phyloP scores from a whole-genome alignment of 768 basidiomycete species.

The Amanita pallidorosea region DNA sequence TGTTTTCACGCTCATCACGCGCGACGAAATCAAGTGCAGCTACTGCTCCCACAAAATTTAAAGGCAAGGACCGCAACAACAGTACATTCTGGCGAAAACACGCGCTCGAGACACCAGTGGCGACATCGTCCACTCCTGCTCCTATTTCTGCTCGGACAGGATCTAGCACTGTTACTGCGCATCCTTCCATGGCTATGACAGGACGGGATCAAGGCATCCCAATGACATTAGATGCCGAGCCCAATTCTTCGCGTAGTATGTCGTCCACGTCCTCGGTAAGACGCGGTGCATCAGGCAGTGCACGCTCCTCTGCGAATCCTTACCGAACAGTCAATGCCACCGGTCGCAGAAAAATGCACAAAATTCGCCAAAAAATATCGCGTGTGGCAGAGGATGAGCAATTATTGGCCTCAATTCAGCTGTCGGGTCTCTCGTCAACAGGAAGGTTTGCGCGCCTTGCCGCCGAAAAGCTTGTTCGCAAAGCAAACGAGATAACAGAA shows the following conservation, averaged over 20 bases:
- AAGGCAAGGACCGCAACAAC: background rate
- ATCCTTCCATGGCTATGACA: background rate
- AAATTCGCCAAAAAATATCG: slow-evolving; percentile 1
- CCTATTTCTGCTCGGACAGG: background rate
- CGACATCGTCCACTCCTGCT: background rate
- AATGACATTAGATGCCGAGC: background rate
- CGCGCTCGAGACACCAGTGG: background rate
- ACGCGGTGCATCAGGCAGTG: background rate
- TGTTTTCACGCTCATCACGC: background rate
- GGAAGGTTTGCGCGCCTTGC: background rate
- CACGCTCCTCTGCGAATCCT: background rate
- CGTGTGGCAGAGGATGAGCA: background rate
- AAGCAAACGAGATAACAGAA: background rate
- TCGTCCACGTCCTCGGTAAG: background rate
- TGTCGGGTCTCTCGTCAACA: background rate
- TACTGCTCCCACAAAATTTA: background rate
- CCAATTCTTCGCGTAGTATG: background rate
- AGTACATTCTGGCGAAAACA: background rate
- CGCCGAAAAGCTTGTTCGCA: background rate
- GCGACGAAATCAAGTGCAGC: background rate
- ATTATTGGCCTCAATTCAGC: background rate
- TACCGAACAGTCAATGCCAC: background rate
- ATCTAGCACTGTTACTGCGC: background rate
- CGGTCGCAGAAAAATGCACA: background rate
- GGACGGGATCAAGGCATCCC: background rate